Conservation (phyloP, 495 filamentous ascomycete genomes). For the Penicillium verhagenii region DNA sequence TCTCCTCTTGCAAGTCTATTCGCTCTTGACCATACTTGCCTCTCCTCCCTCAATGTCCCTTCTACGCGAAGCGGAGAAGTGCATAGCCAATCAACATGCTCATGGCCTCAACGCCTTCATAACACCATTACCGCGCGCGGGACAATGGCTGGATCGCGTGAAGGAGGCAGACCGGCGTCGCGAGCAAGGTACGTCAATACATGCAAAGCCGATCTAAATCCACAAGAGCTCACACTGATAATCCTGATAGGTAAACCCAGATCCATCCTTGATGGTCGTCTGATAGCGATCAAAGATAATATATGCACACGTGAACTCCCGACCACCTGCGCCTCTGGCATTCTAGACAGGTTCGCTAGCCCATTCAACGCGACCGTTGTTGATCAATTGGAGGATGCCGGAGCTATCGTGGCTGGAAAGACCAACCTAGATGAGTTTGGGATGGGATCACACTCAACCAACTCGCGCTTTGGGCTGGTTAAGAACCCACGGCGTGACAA, state of each 20-base stretch:
- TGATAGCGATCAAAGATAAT: conserved; percentile 86
- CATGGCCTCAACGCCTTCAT: conserved; percentile 48
- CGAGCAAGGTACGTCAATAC: conserved; percentile 30
- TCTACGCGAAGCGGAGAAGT: conserved; percentile 49
- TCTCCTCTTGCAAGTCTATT: conserved; percentile 10
- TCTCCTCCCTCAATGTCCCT: conserved; percentile 42
- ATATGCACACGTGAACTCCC: conserved; percentile 69
- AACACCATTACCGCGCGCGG: conserved; percentile 33
- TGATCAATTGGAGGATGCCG: conserved; percentile 58
- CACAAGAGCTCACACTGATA: not conserved
- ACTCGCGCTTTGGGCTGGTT: conserved; percentile 72
- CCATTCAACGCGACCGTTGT: conserved; percentile 89
- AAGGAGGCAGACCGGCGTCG: conserved; percentile 41
- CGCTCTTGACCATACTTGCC: not conserved
- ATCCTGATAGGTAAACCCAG: conserved; percentile 27
- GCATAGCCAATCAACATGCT: conserved; percentile 46
- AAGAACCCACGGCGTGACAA: conserved; percentile 35
- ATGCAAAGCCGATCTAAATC: not conserved
- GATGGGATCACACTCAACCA: conserved; percentile 87
- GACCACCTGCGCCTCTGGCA: conserved; percentile 80
- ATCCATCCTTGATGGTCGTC: conserved; percentile 47
- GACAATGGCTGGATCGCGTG: conserved; percentile 33
- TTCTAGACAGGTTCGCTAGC: conserved; percentile 65
- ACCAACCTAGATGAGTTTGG: conserved; percentile 97
- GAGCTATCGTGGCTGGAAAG: conserved; percentile 70